A percentile compares a stretch with the other conserved stretches of the same genome.
Evolutionary conservation across 2,329 filamentous ascomycete species (phyloP).

Genomic region (Hawksworthiomyces lignivorus): DNA sequence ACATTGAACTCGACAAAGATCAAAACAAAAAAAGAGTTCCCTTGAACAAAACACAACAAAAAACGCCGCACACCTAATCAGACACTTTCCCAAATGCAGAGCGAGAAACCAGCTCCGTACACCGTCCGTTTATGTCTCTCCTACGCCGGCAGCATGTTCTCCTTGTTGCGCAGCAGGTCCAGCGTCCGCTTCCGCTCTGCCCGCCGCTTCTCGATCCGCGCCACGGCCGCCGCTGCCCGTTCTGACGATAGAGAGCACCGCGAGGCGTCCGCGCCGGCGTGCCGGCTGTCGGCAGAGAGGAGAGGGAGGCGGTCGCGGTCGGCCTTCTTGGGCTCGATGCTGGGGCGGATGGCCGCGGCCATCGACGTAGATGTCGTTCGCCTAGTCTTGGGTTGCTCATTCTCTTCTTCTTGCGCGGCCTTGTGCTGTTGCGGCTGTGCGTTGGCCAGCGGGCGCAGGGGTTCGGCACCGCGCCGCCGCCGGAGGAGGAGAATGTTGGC

Average conservation of each 20-base stretch:
- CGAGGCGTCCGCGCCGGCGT: constrained; percentile 17
- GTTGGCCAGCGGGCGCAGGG: constrained; percentile 8
- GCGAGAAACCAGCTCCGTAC: no score
- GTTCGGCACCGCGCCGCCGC: constrained; percentile 8
- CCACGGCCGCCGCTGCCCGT: constrained; percentile 45
- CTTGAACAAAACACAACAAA: background rate
- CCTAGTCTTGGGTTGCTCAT: background rate
- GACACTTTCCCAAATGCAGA: no score
- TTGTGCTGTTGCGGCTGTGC: background rate
- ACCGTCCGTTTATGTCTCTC: no score
- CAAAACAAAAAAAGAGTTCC: background rate
- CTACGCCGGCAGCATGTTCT: constrained; percentile 38
- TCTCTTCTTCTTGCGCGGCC: background rate
- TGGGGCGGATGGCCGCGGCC: no score
- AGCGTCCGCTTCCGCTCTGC: constrained; percentile 34
- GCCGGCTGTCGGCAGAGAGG: no score
- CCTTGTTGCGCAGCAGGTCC: constrained; percentile 34
- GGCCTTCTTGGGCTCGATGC: no score
- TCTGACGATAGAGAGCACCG: constrained; percentile 40
- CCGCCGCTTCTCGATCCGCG: constrained; percentile 45
- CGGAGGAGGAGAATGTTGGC: constrained; percentile 1
- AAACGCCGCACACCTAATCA: no score
- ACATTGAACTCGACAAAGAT: background rate
- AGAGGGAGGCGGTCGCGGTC: no score
- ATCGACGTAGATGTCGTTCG: no score